phyloP scores from a whole-genome alignment of 1,284 basidiomycete genomes.

The Xerocomus nothofagi region DNA sequence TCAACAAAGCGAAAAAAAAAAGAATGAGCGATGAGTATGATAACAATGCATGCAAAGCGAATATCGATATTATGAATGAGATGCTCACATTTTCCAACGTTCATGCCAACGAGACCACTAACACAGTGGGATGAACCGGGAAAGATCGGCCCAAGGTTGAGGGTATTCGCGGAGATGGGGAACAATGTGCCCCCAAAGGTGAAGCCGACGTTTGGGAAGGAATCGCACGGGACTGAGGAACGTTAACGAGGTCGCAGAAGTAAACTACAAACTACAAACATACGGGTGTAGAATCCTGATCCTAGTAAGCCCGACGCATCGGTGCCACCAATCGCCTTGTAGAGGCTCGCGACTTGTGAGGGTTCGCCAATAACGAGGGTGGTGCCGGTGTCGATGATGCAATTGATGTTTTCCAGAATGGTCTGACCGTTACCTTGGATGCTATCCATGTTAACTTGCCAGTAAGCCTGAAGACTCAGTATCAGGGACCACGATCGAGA shows the following conservation, averaged over 20 bases:
- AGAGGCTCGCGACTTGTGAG: slow-evolving; percentile 41
- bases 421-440: slow-evolving; percentile 13
- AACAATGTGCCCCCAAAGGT: slow-evolving; percentile 46
- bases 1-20: neutral
- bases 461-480: slow-evolving; percentile 25
- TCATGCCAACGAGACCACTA: slow-evolving; percentile 18
- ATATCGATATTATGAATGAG: neutral
- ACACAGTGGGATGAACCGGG: slow-evolving; percentile 35
- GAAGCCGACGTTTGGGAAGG: slow-evolving; percentile 38
- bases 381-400: slow-evolving; percentile 45
- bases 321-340: slow-evolving; percentile 23
- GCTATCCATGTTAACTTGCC: slow-evolving; percentile 29
- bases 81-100: slow-evolving; percentile 5
- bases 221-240: slow-evolving; percentile 43
- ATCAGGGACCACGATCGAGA: neutral
- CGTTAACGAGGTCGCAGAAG: slow-evolving; percentile 25
- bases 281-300: slow-evolving; percentile 16
- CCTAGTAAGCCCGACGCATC: slow-evolving; percentile 1
- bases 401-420: slow-evolving; percentile 15
- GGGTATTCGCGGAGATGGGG: slow-evolving; percentile 36
- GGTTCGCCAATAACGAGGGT: slow-evolving; percentile 52
- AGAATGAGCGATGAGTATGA: neutral
- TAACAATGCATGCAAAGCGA: neutral
- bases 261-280: neutral
- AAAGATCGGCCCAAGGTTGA: slow-evolving; percentile 38